These are phyloP conservation scores for Leishmania martiniquensis DNA, from an alignment of 208 protist species.

Conservation along the genomic window DNA sequence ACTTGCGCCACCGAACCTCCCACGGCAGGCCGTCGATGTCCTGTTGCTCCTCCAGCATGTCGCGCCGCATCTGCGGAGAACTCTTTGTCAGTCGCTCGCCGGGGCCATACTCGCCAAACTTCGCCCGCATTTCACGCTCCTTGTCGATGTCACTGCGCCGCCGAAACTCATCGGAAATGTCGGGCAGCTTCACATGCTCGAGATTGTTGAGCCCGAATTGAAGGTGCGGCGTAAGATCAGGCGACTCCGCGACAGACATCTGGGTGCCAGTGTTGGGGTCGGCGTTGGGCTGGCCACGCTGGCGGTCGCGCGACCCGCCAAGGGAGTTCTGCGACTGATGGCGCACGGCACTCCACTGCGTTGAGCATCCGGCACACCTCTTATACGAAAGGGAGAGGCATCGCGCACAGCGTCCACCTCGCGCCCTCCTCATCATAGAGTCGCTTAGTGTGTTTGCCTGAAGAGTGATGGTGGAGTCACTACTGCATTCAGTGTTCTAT, in stretches of 20 bases:
- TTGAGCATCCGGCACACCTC: constrained; percentile 1
- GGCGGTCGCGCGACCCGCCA: constrained; percentile 61
- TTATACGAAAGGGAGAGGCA: constrained; percentile 5
- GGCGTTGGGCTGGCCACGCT: constrained; percentile 71
- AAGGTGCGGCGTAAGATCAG: constrained; percentile 78
- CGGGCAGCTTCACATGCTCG: constrained; percentile 72
- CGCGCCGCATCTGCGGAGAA: constrained; percentile 67
- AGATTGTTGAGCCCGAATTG: constrained; percentile 80
- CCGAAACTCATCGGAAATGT: constrained; percentile 55
- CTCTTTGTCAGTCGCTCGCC: constrained; percentile 80
- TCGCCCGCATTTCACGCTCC: constrained; percentile 72
- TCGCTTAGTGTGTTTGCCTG: neutral
- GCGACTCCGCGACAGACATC: constrained; percentile 79
- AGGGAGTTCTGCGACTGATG: constrained; percentile 51
- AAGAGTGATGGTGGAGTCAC: neutral
- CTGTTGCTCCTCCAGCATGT: constrained; percentile 90
- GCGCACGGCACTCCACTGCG: constrained; percentile 21
- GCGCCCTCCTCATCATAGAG: constrained; percentile 31
- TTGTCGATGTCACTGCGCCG: constrained; percentile 78
- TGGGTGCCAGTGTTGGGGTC: constrained; percentile 74
- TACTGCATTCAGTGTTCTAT: constrained; percentile 1
- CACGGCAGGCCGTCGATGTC: constrained; percentile 90
- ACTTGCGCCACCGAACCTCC: constrained; percentile 86
- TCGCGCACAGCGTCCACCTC: constrained; percentile 7
- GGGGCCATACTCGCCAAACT: constrained; percentile 77